Base-by-base conservation (phyloP, 2,329 filamentous ascomycete species). In the Blastomyces parvus region DNA sequence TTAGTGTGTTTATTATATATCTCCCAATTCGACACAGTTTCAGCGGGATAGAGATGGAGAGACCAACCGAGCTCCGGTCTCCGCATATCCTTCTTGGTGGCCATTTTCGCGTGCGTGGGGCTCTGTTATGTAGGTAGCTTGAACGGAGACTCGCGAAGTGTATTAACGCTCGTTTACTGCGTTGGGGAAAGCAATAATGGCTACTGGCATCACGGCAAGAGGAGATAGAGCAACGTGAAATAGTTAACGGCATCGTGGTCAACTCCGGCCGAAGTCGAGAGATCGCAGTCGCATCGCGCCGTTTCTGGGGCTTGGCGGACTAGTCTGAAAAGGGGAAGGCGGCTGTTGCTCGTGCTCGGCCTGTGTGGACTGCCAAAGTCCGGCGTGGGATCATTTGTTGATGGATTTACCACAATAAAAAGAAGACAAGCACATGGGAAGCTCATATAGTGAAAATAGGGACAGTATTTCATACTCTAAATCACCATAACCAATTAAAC, bases 11-110 rank as follows among this genome's bases (percentile, higher is more conserved):
- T 40, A 19, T 42, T 40, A 19, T 19, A 25, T 27, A 42, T 42
- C 19, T 38, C 27, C 19, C 33, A 22, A 57, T 38, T 25, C 11
- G n/a, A 57, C n/a, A n/a, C 17, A 17, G 30, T 53, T 53, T 19
- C 53, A 27, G 36, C 36, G 36, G 3, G 9, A 38, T 38, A 9
- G 33, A n/a, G 44, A 25, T 19, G 38, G 38, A 9, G 17, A 11
- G 40, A 74, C 84, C 69, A 82, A 91, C 88, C 84, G 68, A 92
- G 82, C 74, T 92, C 88, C 65, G 81, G 77, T 71, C 88, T 82
- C 66, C 88, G 85, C 87, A 90, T 89, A 73, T 91, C 88, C 76
- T 89, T 90, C 75, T 85, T 88, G 62, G 83, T 80, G 60, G 87
- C 79, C 87, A 90, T 89, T 2, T 61, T 53, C 36, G 25, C n/a